Evolutionary conservation across 331 rosid species (phyloP).

Genomic region (Erythrophleum ivorense): DNA sequence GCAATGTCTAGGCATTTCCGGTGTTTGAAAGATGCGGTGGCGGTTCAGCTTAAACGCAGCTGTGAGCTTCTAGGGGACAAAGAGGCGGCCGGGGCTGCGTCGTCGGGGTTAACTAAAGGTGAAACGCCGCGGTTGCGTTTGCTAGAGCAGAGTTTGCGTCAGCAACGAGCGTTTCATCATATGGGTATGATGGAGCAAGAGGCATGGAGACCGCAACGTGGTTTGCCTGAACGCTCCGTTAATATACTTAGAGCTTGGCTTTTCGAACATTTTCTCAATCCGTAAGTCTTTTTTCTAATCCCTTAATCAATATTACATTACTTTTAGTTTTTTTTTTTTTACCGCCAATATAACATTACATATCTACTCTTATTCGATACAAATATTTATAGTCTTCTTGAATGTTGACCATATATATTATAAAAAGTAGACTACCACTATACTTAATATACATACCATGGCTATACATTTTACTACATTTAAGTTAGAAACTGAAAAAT

Average conservation of each 20-base stretch:
- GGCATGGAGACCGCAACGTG: slow-evolving; percentile 98
- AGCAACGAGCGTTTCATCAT: slow-evolving; percentile 86
- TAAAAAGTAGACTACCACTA: too few species aligned
- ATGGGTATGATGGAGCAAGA: slow-evolving; percentile 99
- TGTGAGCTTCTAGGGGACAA: slow-evolving; percentile 84
- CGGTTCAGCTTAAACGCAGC: slow-evolving; percentile 67
- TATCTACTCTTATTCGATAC: too few species aligned
- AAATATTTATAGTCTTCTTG: too few species aligned
- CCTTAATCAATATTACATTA: neutral
- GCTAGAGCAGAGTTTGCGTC: slow-evolving; percentile 81
- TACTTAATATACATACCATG: too few species aligned
- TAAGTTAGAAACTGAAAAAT: too few species aligned
- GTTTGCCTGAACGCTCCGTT: slow-evolving; percentile 95
- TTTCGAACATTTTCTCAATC: slow-evolving; percentile 95
- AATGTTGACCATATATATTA: too few species aligned
- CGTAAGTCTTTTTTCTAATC: slow-evolving; percentile 63
- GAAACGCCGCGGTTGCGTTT: slow-evolving; percentile 88
- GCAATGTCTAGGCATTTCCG: slow-evolving; percentile 97
- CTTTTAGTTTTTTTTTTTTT: too few species aligned
- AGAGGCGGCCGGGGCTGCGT: slow-evolving; percentile 74
- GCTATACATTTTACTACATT: too few species aligned
- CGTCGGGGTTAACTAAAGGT: slow-evolving; percentile 78
- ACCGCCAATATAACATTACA: too few species aligned
- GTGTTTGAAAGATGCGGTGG: slow-evolving; percentile 85
- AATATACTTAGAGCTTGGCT: slow-evolving; percentile 96